Conservation (phyloP, 371 early-diverging fungal species). For the Funneliformis caledonium region DNA sequence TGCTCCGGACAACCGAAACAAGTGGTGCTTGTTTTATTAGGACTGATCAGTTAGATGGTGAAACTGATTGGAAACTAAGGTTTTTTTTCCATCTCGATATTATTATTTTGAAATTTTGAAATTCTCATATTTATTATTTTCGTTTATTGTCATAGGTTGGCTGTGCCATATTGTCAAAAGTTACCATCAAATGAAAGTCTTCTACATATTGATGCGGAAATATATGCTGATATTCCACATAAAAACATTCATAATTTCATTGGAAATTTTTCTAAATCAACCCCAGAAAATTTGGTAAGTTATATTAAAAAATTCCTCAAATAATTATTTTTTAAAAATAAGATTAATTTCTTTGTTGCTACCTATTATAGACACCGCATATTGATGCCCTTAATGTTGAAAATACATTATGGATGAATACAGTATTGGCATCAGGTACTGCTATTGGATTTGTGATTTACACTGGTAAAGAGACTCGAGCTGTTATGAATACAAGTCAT, state of each 20-base stretch:
- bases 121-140: not conserved
- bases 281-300: constrained; percentile 54
- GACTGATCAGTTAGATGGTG: constrained; percentile 99
- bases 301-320: not conserved
- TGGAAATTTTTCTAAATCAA: constrained; percentile 75
- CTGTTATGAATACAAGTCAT: constrained; percentile 97
- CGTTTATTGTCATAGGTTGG: constrained; percentile 55
- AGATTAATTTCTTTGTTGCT: not conserved
- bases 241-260: constrained; percentile 97
- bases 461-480: constrained; percentile 97
- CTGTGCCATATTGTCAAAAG: constrained; percentile 81
- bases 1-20: constrained; percentile 86
- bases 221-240: constrained; percentile 93
- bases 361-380: constrained; percentile 43
- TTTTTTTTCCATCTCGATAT: constrained; percentile 7
- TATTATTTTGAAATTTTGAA: not conserved
- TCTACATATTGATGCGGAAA: constrained; percentile 64
- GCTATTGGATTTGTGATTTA: constrained; percentile 95
- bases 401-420: constrained; percentile 99
- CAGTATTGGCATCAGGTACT: constrained; percentile 94
- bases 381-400: constrained; percentile 84
- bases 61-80: constrained; percentile 99
- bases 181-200: constrained; percentile 65
- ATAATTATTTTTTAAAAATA: not conserved
- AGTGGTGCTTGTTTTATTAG: constrained; percentile 96